These are phyloP conservation scores for Mrakia gelida DNA, from an alignment of 768 basidiomycete species.

Conservation along the genomic window DNA sequence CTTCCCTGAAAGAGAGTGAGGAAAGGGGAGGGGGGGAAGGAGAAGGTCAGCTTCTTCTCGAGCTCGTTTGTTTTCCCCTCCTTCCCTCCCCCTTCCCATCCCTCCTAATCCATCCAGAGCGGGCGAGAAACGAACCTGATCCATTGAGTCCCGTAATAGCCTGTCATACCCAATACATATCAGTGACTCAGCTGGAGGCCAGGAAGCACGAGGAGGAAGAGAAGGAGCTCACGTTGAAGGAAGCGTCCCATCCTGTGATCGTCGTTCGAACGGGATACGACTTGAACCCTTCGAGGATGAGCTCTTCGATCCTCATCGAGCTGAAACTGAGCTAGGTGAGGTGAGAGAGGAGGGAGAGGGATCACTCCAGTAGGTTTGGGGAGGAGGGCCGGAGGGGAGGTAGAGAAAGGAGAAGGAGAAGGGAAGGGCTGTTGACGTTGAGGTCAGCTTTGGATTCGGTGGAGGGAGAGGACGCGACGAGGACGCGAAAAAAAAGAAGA, in stretches of 20 bases:
- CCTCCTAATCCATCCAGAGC: too few species aligned
- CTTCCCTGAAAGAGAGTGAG: slow-evolving; percentile 56
- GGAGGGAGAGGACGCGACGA: too few species aligned
- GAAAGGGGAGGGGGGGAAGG: not conserved
- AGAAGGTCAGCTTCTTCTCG: not conserved
- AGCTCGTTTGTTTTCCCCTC: not conserved
- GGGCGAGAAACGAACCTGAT: slow-evolving; percentile 35
- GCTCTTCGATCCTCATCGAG: slow-evolving; percentile 85
- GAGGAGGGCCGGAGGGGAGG: too few species aligned
- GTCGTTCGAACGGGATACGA: slow-evolving; percentile 81
- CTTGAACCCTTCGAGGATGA: slow-evolving; percentile 69
- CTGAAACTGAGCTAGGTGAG: too few species aligned
- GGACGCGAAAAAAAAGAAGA: too few species aligned
- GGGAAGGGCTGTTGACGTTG: too few species aligned
- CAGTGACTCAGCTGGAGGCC: not conserved
- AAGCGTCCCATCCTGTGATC: slow-evolving; percentile 93
- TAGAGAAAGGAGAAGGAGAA: too few species aligned
- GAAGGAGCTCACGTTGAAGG: slow-evolving; percentile 70
- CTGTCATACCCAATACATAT: not conserved
- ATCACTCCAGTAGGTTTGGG: too few species aligned
- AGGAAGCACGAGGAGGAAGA: not conserved
- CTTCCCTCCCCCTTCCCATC: not conserved
- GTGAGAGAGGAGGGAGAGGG: too few species aligned
- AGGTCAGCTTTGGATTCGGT: too few species aligned
- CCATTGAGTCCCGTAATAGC: slow-evolving; percentile 73